Conservation (phyloP, 179 eudicot genomes). For the Nepenthes alata region DNA sequence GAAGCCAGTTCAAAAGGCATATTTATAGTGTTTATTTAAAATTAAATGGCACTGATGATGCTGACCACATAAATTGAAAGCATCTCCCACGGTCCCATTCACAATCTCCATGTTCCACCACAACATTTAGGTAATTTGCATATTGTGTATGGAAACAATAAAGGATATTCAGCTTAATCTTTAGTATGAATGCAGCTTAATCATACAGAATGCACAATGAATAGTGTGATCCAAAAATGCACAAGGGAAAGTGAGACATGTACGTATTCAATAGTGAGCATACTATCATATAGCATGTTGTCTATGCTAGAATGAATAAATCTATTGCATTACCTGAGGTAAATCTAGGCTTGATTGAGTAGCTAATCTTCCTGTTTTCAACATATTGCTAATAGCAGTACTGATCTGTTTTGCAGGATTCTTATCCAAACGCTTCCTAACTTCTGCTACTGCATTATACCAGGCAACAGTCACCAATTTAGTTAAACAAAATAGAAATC, state of each 20-base stretch:
- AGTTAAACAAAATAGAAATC: not conserved
- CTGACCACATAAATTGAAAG: no score
- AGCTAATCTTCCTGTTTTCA: constrained; percentile 75
- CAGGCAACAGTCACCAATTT: not conserved
- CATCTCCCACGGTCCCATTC: no score
- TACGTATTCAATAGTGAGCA: not conserved
- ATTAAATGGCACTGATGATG: no score
- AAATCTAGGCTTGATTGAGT: constrained; percentile 66
- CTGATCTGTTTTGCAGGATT: constrained; percentile 44
- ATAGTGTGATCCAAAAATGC: not conserved
- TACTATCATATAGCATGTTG: not conserved
- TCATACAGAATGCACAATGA: not conserved
- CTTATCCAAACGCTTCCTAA: constrained; percentile 55
- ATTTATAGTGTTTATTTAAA: no score
- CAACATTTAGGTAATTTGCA: no score
- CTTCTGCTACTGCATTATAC: constrained; percentile 38
- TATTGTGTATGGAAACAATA: not conserved
- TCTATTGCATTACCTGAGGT: constrained; percentile 48
- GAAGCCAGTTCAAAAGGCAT: no score
- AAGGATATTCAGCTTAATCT: not conserved
- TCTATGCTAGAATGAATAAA: not conserved
- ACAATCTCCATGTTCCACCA: no score
- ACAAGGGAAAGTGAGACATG: not conserved
- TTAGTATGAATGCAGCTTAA: not conserved
- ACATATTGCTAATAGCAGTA: constrained; percentile 54